Evolutionary conservation across 2,329 filamentous ascomycete species (phyloP), one percentile per base, ranked within the genome.

Genomic region (Amylocarpus encephaloides): DNA sequence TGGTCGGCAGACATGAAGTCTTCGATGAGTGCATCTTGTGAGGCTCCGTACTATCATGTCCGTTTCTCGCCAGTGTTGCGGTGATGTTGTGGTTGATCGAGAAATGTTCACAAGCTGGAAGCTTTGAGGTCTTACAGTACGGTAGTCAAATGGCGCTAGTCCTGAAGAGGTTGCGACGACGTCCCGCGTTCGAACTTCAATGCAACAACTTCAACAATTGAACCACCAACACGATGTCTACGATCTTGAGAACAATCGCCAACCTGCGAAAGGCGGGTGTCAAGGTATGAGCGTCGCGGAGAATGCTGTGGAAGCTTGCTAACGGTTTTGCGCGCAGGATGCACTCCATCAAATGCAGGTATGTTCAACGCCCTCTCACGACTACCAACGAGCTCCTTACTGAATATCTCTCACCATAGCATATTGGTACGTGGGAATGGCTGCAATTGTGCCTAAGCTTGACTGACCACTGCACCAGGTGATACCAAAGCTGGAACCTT

Each of bases 401-500:
- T 64, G 43, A 64, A 39, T 22, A 29, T 29, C 44, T 50, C 19
- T 43, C 38, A 32, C 32, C 57, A n/a, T 61, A 66, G 64, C 54
- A 66, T 42, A 52, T 55, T 54, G 64, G 64, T 66, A 66, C 42
- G 48, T 30, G 15, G 16, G 41, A 13, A 43, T 5, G 30, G 15
- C 26, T 26, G 9, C 30, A 11, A 15, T 29, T 11, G 22, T 1
- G 19, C 12, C 6, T 29, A 12, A 38, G 34, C 43, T 36, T 15
- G 51, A 49, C 56, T 63, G 39, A 62, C 46, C 12, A 40, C 34
- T 30, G 42, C 34, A 52, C 57, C 67, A 93, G 91, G 92, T 75
- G 93, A 98, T 73, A 98, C 93, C 71, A 98, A 98, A 76, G 83
- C 86, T 66, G 94, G 93, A 65, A 83, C 80, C 39, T 77, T 95